Evolutionary conservation across 805 yeast genomes (phyloP).

Genomic region (Candida quercuum): DNA sequence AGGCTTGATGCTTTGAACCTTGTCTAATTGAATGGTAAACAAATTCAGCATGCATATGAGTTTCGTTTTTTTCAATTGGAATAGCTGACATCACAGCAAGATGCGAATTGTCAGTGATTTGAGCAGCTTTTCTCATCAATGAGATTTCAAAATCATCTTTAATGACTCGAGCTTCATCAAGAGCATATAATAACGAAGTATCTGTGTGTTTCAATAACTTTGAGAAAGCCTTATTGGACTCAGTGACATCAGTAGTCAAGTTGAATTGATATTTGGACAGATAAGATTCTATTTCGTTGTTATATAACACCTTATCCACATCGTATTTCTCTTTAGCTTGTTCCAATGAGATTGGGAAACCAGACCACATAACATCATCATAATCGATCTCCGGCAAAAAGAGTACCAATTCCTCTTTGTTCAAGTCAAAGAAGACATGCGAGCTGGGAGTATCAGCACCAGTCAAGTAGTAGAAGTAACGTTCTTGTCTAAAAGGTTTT

Average conservation of each 20-base stretch:
- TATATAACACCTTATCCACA: conserved; percentile 75
- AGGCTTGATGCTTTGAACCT: conserved; percentile 84
- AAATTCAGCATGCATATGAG: conserved; percentile 94
- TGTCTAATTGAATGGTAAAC: conserved; percentile 89
- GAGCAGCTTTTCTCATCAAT: conserved; percentile 73
- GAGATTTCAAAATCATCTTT: conserved; percentile 81
- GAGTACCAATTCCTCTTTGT: conserved; percentile 52
- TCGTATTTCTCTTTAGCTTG: conserved; percentile 65
- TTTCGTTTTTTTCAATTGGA: conserved; percentile 82
- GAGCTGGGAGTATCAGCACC: conserved; percentile 83
- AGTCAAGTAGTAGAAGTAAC: conserved; percentile 82
- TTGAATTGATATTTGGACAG: conserved; percentile 26
- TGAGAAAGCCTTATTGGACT: conserved; percentile 30
- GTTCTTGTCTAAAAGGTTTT: conserved; percentile 77
- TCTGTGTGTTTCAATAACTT: conserved; percentile 38
- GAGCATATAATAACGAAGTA: conserved; percentile 54
- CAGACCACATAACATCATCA: conserved; percentile 97
- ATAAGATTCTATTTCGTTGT: conserved; percentile 37
- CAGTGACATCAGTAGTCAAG: conserved; percentile 53
- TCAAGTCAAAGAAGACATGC: conserved; percentile 54
- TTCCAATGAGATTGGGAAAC: conserved; percentile 66
- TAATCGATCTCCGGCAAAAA: conserved; percentile 79
- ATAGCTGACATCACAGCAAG: conserved; percentile 88
- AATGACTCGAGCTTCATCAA: conserved; percentile 82
- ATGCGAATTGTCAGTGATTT: conserved; percentile 84